Conservation (phyloP, 768 basidiomycete genomes). For the Leucosporidium creatinivorum region DNA sequence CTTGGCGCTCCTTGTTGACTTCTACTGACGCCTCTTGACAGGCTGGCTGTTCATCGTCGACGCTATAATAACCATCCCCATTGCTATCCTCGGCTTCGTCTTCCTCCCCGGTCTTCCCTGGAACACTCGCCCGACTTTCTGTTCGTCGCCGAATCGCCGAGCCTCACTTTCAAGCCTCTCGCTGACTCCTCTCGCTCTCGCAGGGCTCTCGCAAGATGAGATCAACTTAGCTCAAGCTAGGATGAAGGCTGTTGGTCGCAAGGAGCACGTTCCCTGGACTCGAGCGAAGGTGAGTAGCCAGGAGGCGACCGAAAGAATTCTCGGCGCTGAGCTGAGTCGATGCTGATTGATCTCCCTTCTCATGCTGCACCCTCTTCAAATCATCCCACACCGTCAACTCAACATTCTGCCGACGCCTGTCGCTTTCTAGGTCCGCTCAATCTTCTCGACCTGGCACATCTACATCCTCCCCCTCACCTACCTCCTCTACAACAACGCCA, state of each 20-base stretch:
- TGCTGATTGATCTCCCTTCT: not conserved
- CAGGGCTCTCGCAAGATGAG: not conserved
- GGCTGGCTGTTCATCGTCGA: constrained; percentile 9
- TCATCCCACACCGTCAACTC: too few relatives aligned
- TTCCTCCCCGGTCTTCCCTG: constrained; percentile 33
- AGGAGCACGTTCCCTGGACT: not conserved
- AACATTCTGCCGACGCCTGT: too few relatives aligned
- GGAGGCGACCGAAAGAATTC: too few relatives aligned
- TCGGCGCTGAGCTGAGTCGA: not conserved
- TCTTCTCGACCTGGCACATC: constrained; percentile 34
- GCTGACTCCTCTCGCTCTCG: too few relatives aligned
- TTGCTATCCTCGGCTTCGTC: constrained; percentile 31
- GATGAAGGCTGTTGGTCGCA: not conserved
- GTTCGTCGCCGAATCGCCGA: too few relatives aligned
- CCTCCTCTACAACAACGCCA: constrained; percentile 12
- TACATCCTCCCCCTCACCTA: constrained; percentile 29
- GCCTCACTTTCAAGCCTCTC: not conserved
- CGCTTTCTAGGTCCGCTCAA: not conserved
- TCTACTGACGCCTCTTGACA: not conserved
- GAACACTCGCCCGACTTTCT: not conserved
- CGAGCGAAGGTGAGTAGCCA: too few relatives aligned
- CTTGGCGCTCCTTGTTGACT: too few relatives aligned
- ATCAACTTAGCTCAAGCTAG: not conserved
- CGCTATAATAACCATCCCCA: constrained; percentile 27
- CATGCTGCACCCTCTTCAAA: too few relatives aligned